Percentiles rank a stretch among this genome's conserved stretches.
Evolutionary conservation across 2,329 filamentous ascomycete genomes (phyloP).

Genomic region (Ophiostoma populinum): DNA sequence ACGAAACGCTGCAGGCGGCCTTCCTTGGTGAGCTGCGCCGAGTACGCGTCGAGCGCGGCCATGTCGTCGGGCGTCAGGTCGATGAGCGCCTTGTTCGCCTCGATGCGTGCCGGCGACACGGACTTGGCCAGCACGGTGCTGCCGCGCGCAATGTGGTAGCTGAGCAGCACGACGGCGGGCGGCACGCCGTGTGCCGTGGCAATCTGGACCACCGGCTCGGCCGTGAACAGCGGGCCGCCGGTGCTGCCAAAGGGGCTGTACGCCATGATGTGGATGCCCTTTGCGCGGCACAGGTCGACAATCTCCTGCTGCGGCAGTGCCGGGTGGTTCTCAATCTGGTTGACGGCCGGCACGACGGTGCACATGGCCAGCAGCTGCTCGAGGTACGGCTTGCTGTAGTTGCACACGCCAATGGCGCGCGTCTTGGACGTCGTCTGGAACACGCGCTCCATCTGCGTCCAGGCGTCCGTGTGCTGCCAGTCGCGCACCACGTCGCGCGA

Average conservation of each 20-base stretch:
- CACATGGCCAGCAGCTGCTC: slow-evolving; percentile 33
- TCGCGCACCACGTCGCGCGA: slow-evolving; percentile 52
- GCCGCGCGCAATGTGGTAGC: slow-evolving; percentile 54
- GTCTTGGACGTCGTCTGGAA: slow-evolving; percentile 40
- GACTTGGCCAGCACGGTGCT: slow-evolving; percentile 59
- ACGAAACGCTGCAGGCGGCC: slow-evolving; percentile 43
- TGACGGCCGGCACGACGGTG: slow-evolving; percentile 44
- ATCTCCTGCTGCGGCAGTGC: slow-evolving; percentile 55
- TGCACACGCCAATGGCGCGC: slow-evolving; percentile 36
- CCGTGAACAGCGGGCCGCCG: slow-evolving; percentile 45
- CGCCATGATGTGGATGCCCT: slow-evolving; percentile 55
- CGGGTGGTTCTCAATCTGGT: slow-evolving; percentile 62
- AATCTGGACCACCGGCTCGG: slow-evolving; percentile 43
- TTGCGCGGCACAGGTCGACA: slow-evolving; percentile 47
- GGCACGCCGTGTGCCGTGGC: slow-evolving; percentile 45
- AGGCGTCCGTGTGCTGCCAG: slow-evolving; percentile 59
- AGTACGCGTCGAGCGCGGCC: slow-evolving; percentile 36
- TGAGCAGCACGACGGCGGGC: slow-evolving; percentile 47
- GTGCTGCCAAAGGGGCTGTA: slow-evolving; percentile 53
- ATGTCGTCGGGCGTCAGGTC: slow-evolving; percentile 47
- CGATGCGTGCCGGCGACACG: slow-evolving; percentile 49
- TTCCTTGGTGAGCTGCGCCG: slow-evolving; percentile 28
- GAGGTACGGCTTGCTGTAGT: slow-evolving; percentile 39
- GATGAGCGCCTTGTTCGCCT: slow-evolving; percentile 50
- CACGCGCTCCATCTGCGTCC: slow-evolving; percentile 58